Evolutionary conservation across 345 rosid genomes (phyloP).

Genomic region (Eutrema heterophyllum): DNA sequence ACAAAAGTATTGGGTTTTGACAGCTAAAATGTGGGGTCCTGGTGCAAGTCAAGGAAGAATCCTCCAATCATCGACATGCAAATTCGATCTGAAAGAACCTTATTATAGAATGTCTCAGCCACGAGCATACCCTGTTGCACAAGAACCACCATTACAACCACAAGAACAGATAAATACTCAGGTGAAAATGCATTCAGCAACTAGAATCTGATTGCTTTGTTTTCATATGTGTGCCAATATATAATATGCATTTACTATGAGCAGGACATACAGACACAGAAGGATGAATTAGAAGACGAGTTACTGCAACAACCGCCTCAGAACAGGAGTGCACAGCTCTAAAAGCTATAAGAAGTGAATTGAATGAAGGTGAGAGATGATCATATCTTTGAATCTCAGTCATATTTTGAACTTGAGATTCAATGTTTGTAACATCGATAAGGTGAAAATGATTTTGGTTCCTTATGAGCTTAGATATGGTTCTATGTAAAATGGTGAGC

Average conservation of each 20-base stretch:
- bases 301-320: constrained; percentile 55
- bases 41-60: constrained; percentile 96
- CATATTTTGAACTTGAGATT: constrained; percentile 7
- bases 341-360: background rate
- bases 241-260: background rate
- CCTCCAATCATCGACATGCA: constrained; percentile 87
- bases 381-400: background rate
- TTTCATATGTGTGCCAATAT: background rate
- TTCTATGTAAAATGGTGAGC: background rate
- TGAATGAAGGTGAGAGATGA: too few species aligned
- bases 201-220: background rate
- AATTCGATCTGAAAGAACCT: constrained; percentile 89
- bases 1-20: background rate
- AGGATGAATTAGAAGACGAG: constrained; percentile 71
- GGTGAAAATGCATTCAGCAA: constrained; percentile 37
- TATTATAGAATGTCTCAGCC: constrained; percentile 98
- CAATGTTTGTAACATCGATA: background rate
- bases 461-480: background rate
- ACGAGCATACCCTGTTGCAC: constrained; percentile 60
- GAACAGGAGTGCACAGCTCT: constrained; percentile 44
- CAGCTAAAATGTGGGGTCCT: constrained; percentile 99
- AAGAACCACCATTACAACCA: constrained; percentile 84
- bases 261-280: constrained; percentile 59
- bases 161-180: constrained; percentile 60
- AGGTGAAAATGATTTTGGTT: background rate